A percentile compares a stretch with the other conserved stretches of the same genome.
These are phyloP conservation scores for Paxillus rubicundulus DNA, from an alignment of 768 basidiomycete species.

Conservation along the genomic window DNA sequence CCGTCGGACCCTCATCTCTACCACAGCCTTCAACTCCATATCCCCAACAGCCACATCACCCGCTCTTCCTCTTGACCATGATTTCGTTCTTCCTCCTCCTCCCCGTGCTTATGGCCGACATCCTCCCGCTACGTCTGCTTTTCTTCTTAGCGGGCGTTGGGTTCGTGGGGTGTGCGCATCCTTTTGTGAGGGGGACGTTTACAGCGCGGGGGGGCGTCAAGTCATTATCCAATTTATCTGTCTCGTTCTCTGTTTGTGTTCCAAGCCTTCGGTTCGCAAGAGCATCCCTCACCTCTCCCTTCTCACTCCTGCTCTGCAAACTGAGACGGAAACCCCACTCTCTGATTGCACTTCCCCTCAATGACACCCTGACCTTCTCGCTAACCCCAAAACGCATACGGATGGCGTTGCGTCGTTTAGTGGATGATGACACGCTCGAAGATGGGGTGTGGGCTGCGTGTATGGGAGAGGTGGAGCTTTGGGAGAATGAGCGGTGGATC, in stretches of 20 bases:
- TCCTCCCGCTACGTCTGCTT: conserved; percentile 47
- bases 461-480: conserved; percentile 68
- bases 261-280: too few species aligned
- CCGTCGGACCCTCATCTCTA: background rate
- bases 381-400: conserved; percentile 22
- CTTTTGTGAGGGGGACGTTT: background rate
- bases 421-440: conserved; percentile 65
- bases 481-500: conserved; percentile 74
- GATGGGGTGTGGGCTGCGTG: conserved; percentile 65
- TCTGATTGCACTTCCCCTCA: background rate
- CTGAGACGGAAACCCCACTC: background rate
- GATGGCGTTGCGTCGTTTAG: conserved; percentile 35
- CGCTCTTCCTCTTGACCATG: conserved; percentile 38
- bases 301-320: conserved; percentile 4
- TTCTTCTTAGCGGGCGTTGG: conserved; percentile 35
- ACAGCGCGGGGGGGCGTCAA: too few species aligned
- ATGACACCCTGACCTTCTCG: conserved; percentile 12
- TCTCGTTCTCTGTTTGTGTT: too few species aligned
- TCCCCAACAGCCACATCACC: conserved; percentile 30
- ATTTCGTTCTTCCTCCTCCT: conserved; percentile 39
- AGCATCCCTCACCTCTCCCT: too few species aligned
- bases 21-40: background rate
- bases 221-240: too few species aligned
- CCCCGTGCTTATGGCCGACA: conserved; percentile 37
- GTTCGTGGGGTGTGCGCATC: background rate